phyloP scores from a whole-genome alignment of 2,329 filamentous ascomycete genomes.

The Rachicladosporium sp. region DNA sequence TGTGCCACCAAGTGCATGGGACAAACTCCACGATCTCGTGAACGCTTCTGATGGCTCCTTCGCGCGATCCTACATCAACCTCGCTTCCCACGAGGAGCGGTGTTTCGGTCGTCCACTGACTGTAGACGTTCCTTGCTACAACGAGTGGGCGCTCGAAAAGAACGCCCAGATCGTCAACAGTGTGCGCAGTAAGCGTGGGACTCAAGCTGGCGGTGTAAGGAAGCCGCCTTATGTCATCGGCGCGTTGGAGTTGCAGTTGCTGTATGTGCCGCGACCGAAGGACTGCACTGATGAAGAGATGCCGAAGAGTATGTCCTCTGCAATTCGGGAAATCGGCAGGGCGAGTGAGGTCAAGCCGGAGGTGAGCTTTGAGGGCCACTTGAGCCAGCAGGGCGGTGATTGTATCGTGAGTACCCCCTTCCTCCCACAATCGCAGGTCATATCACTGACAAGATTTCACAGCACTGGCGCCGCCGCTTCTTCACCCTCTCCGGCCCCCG shows the following conservation, averaged over 20 bases:
- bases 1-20: slow-evolving; percentile 63
- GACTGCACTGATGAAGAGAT: slow-evolving; percentile 83
- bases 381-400: slow-evolving; percentile 95
- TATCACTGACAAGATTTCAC: slow-evolving; percentile 1
- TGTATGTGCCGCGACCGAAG: slow-evolving; percentile 90
- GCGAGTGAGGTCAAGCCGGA: slow-evolving; percentile 64
- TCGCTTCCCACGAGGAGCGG: slow-evolving; percentile 80
- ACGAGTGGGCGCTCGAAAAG: slow-evolving; percentile 94
- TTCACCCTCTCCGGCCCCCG: slow-evolving; percentile 89
- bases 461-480: slow-evolving; percentile 97
- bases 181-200: slow-evolving; percentile 70
- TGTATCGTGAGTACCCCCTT: slow-evolving; percentile 63
- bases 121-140: slow-evolving; percentile 89
- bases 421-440: background rate
- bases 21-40: slow-evolving; percentile 73
- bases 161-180: slow-evolving; percentile 59
- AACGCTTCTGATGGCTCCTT: slow-evolving; percentile 81
- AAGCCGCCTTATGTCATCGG: slow-evolving; percentile 89
- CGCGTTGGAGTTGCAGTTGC: slow-evolving; percentile 82
- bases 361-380: slow-evolving; percentile 65
- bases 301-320: slow-evolving; percentile 98
- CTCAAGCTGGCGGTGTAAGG: slow-evolving; percentile 49
- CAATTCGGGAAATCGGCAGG: slow-evolving; percentile 82
- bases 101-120: slow-evolving; percentile 81
- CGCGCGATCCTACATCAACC: slow-evolving; percentile 80